These are phyloP conservation scores for Penicillium sp. DNA, from an alignment of 2,329 filamentous ascomycete genomes.

Conservation along the genomic window DNA sequence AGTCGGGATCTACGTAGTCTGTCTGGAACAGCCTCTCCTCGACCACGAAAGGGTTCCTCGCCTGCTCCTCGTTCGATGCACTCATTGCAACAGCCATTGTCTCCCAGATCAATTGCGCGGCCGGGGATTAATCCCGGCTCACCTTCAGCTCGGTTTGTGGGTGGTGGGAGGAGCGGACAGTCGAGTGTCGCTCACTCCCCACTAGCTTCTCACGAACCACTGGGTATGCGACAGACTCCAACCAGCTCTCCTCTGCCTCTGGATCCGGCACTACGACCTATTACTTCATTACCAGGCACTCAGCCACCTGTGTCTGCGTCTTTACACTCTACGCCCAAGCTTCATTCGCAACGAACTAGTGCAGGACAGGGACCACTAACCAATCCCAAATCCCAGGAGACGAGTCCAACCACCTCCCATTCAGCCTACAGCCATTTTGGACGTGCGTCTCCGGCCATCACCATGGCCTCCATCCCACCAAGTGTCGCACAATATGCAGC, in stretches of 20 bases:
- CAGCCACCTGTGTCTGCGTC: slow-evolving; percentile 20
- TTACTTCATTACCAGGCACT: slow-evolving; percentile 18
- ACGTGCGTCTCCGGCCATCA: slow-evolving; percentile 30
- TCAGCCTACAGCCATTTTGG: slow-evolving; percentile 33
- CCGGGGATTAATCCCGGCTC: slow-evolving; percentile 37
- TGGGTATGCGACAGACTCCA: slow-evolving; percentile 27
- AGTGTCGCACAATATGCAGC: slow-evolving; percentile 17
- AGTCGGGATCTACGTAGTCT: slow-evolving; percentile 25
- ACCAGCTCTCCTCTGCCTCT: slow-evolving; percentile 27
- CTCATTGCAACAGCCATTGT: slow-evolving; percentile 30
- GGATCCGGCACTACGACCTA: slow-evolving; percentile 24
- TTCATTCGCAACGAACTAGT: slow-evolving; percentile 34
- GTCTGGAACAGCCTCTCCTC: slow-evolving; percentile 25
- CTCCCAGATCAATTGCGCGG: slow-evolving; percentile 32
- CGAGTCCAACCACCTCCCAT: slow-evolving; percentile 36
- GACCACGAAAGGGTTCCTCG: slow-evolving; percentile 30
- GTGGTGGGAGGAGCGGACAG: slow-evolving; percentile 31
- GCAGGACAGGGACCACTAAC: slow-evolving; percentile 27
- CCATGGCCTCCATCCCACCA: slow-evolving; percentile 20
- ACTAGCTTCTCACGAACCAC: slow-evolving; percentile 32
- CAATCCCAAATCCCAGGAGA: slow-evolving; percentile 35
- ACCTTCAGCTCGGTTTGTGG: slow-evolving; percentile 36
- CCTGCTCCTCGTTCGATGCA: slow-evolving; percentile 27
- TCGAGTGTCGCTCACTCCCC: slow-evolving; percentile 37
- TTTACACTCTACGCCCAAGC: slow-evolving; percentile 33